phyloP scores from a whole-genome alignment of 768 basidiomycete species.

The Tremella fuciformis region DNA sequence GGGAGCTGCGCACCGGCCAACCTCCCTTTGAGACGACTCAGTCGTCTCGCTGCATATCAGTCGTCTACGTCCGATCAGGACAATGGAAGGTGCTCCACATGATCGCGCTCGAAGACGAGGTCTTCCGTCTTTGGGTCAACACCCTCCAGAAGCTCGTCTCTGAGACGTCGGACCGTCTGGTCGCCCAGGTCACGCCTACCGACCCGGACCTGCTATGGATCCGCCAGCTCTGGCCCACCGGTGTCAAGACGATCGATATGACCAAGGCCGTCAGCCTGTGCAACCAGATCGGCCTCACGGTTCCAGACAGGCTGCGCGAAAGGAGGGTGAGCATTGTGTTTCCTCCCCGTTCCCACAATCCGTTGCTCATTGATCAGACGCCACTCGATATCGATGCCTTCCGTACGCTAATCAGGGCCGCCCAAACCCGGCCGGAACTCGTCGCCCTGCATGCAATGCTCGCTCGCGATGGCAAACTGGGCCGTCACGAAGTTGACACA shows the following conservation, averaged over 20 bases:
- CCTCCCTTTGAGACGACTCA: conserved; percentile 58
- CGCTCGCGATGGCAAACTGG: conserved; percentile 50
- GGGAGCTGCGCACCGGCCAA: conserved; percentile 73
- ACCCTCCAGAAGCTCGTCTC: conserved; percentile 62
- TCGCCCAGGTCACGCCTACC: conserved; percentile 33
- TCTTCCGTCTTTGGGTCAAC: conserved; percentile 64
- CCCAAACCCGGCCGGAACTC: conserved; percentile 82
- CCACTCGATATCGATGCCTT: conserved; percentile 61
- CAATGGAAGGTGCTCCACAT: conserved; percentile 77
- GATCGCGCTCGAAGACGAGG: conserved; percentile 65
- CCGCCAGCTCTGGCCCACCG: conserved; percentile 44
- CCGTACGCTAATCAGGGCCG: conserved; percentile 72
- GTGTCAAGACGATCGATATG: conserved; percentile 34
- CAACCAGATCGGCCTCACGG: conserved; percentile 30
- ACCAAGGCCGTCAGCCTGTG: conserved; percentile 33
- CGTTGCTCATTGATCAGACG: conserved; percentile 17
- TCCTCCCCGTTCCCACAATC: conserved; percentile 9
- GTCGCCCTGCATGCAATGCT: conserved; percentile 62
- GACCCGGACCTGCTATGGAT: conserved; percentile 46
- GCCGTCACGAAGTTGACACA: conserved; percentile 54
- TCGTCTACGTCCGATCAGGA: conserved; percentile 65
- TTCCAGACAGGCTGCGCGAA: conserved; percentile 20
- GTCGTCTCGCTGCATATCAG: conserved; percentile 76
- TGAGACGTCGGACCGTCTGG: conserved; percentile 32
- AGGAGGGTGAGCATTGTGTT: no score